phyloP scores from a whole-genome alignment of 2,329 filamentous ascomycete species.

The Anthostomella pinea region DNA sequence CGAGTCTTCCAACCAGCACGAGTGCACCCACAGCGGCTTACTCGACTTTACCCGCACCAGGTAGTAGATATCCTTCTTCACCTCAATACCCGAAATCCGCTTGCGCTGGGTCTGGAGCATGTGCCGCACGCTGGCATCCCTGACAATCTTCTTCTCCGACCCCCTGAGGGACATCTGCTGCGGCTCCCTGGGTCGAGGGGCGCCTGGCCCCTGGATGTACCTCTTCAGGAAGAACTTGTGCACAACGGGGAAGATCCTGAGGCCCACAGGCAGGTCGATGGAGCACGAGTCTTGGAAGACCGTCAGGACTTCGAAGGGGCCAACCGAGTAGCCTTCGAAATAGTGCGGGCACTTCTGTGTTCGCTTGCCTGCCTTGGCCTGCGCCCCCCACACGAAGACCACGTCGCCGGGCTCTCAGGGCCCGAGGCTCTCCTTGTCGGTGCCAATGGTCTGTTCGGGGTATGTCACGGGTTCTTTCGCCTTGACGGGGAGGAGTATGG shows the following conservation, averaged over 20 bases:
- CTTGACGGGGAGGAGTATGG: too few relatives aligned
- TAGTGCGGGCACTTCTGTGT: background rate
- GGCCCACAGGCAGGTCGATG: background rate
- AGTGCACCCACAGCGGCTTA: too few relatives aligned
- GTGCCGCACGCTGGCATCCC: too few relatives aligned
- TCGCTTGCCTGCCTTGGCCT: background rate
- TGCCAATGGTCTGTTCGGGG: background rate
- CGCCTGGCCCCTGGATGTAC: too few relatives aligned
- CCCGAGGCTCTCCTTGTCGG: background rate
- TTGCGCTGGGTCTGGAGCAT: too few relatives aligned
- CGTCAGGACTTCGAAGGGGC: constrained; percentile 1
- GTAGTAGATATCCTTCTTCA: too few relatives aligned
- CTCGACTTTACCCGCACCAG: too few relatives aligned
- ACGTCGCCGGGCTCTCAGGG: background rate
- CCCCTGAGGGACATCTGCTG: too few relatives aligned
- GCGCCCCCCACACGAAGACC: background rate
- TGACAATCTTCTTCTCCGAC: too few relatives aligned
- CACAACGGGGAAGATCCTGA: constrained; percentile 1
- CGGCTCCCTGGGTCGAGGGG: too few relatives aligned
- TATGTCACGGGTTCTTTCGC: background rate
- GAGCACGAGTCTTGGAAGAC: background rate
- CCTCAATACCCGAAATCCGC: too few relatives aligned
- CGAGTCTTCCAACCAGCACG: too few relatives aligned
- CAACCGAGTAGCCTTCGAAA: background rate
- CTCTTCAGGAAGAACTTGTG: constrained; percentile 2